These are phyloP conservation scores for Brassica rapa DNA, from an alignment of 345 rosid species.

Conservation along the genomic window DNA sequence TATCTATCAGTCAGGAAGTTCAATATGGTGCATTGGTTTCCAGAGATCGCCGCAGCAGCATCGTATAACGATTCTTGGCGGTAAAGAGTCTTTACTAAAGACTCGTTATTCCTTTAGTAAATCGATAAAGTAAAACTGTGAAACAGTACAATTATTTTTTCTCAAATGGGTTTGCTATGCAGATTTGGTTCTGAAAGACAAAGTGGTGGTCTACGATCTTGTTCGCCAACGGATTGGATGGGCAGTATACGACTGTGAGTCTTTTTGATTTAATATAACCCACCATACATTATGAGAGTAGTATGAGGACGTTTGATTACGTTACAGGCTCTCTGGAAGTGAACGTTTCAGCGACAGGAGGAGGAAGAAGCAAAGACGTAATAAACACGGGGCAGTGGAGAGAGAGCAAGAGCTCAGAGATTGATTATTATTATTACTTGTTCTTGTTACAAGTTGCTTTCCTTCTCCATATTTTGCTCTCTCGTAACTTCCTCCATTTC, in stretches of 20 bases:
- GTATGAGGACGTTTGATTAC: background rate
- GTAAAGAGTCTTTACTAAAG: conserved; percentile 36
- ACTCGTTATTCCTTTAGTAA: background rate
- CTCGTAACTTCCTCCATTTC: background rate
- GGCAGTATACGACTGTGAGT: conserved; percentile 87
- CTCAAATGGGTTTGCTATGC: conserved; percentile 33
- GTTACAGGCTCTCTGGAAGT: conserved; percentile 65
- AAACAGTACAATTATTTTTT: background rate
- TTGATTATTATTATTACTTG: background rate
- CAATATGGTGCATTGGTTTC: conserved; percentile 92
- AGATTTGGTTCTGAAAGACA: conserved; percentile 89
- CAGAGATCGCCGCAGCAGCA: conserved; percentile 54
- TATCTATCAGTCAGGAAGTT: conserved; percentile 59
- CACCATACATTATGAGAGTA: background rate
- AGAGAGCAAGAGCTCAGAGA: conserved; percentile 23
- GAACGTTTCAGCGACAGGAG: conserved; percentile 65
- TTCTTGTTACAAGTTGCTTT: conserved; percentile 20
- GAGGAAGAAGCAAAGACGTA: conserved; percentile 35
- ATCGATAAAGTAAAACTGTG: conserved; percentile 1
- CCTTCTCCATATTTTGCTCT: background rate
- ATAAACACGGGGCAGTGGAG: conserved; percentile 38
- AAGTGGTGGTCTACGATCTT: conserved; percentile 78
- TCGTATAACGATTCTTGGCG: conserved; percentile 83
- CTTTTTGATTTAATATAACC: background rate
- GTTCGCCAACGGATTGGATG: conserved; percentile 83